These are phyloP conservation scores for Pichia pseudocactophila DNA, from an alignment of 805 yeast genomes.

Conservation along the genomic window DNA sequence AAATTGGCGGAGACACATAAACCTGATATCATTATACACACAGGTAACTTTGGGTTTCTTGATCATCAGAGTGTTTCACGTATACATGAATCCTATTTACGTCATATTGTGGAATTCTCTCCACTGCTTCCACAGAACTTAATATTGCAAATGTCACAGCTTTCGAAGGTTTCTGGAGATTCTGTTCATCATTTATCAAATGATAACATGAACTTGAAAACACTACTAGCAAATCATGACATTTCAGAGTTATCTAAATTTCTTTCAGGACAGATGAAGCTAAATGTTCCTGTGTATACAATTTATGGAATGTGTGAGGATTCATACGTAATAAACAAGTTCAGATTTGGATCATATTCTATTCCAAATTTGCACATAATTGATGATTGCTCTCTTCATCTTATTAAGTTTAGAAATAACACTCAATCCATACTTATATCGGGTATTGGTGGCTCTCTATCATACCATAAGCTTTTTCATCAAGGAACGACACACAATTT, in stretches of 20 bases:
- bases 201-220: slow-evolving; percentile 30
- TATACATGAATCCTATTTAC: slow-evolving; percentile 48
- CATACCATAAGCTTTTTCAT: slow-evolving; percentile 59
- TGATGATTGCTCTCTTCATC: slow-evolving; percentile 46
- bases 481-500: slow-evolving; percentile 41
- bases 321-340: slow-evolving; percentile 53
- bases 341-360: slow-evolving; percentile 42
- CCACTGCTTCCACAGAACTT: slow-evolving; percentile 43
- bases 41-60: slow-evolving; percentile 77
- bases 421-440: slow-evolving; percentile 45
- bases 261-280: slow-evolving; percentile 32
- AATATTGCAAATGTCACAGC: slow-evolving; percentile 42
- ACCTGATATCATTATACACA: slow-evolving; percentile 52
- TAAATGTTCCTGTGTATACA: slow-evolving; percentile 61
- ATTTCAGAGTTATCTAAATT: slow-evolving; percentile 47
- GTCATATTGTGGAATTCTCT: slow-evolving; percentile 61
- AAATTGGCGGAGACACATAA: slow-evolving; percentile 35
- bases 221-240: slow-evolving; percentile 27
- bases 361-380: slow-evolving; percentile 53
- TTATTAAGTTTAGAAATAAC: slow-evolving; percentile 29
- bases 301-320: slow-evolving; percentile 75
- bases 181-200: slow-evolving; percentile 31
- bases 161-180: slow-evolving; percentile 38
- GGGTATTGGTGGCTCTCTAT: slow-evolving; percentile 67
- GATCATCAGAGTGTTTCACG: slow-evolving; percentile 45